These are phyloP conservation scores for Chimonanthus praecox DNA, from an alignment of 164 flowering plant genomes.

Conservation along the genomic window DNA sequence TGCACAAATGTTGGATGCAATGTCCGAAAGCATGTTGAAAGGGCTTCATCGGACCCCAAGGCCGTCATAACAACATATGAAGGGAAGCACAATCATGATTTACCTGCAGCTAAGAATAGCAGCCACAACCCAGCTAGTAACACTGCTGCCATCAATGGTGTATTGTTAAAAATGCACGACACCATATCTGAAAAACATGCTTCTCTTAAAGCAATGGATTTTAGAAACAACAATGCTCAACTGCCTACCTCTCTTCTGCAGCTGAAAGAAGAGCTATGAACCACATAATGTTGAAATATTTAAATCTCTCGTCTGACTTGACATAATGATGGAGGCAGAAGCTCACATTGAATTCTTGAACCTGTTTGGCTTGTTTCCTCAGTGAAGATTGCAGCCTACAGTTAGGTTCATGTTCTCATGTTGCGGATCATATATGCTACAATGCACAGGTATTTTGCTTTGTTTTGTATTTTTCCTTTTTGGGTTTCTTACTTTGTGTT, in stretches of 20 bases:
- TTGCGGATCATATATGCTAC: not conserved
- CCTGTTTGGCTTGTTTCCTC: not conserved
- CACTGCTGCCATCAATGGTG: conserved; percentile 7
- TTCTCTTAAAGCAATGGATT: conserved; percentile 25
- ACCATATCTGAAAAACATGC: conserved; percentile 25
- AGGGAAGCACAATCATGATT: conserved; percentile 89
- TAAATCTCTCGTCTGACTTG: no score
- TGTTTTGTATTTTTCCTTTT: conserved; percentile 5
- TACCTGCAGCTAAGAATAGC: conserved; percentile 59
- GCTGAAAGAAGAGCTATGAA: conserved; percentile 50
- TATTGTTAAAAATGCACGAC: conserved; percentile 30
- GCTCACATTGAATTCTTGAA: not conserved
- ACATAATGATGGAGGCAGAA: not conserved
- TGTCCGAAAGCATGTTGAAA: conserved; percentile 93
- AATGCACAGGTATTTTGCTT: not conserved
- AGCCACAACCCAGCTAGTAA: conserved; percentile 34
- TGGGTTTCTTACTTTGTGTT: not conserved
- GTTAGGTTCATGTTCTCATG: not conserved
- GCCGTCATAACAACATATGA: conserved; percentile 91
- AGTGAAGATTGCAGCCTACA: conserved; percentile 6
- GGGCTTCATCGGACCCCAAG: conserved; percentile 76
- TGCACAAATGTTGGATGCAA: conserved; percentile 78
- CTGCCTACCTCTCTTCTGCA: conserved; percentile 36
- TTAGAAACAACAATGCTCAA: conserved; percentile 35
- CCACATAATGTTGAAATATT: conserved; percentile 12